These are phyloP conservation scores for Syzygium syzygioides DNA, from an alignment of 441 rosid species.

Conservation along the genomic window DNA sequence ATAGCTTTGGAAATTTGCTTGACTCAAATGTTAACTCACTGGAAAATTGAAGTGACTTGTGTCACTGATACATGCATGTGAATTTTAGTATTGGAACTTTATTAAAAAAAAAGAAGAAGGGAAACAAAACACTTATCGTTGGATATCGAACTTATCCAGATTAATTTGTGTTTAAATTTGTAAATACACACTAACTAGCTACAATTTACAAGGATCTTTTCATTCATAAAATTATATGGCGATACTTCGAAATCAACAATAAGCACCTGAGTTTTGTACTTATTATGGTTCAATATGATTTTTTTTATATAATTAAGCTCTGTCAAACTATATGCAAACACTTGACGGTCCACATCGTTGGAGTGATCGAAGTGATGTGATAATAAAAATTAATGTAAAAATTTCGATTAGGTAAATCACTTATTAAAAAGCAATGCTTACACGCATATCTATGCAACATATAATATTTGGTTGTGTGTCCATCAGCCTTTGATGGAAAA, in stretches of 20 bases:
- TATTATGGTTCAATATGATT: neutral
- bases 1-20: neutral
- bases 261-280: neutral
- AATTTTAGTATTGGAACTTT: neutral
- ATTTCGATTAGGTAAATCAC: neutral
- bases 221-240: neutral
- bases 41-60: neutral
- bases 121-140: neutral
- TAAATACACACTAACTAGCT: neutral
- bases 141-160: neutral
- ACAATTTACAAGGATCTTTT: neutral
- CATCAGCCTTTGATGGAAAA: neutral
- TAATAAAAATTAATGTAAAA: neutral
- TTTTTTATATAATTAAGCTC: too few relatives aligned
- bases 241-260: neutral
- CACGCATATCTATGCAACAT: neutral
- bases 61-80: neutral
- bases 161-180: neutral
- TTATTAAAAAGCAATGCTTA: neutral
- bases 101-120: neutral
- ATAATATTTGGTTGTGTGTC: neutral
- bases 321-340: rapidly evolving
- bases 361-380: neutral
- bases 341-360: rapidly evolving
- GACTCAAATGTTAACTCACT: neutral